Evolutionary conservation across 257 asterid species (phyloP), one percentile per base, ranked within the genome.

Genomic region (Salvia rosmarinus): DNA sequence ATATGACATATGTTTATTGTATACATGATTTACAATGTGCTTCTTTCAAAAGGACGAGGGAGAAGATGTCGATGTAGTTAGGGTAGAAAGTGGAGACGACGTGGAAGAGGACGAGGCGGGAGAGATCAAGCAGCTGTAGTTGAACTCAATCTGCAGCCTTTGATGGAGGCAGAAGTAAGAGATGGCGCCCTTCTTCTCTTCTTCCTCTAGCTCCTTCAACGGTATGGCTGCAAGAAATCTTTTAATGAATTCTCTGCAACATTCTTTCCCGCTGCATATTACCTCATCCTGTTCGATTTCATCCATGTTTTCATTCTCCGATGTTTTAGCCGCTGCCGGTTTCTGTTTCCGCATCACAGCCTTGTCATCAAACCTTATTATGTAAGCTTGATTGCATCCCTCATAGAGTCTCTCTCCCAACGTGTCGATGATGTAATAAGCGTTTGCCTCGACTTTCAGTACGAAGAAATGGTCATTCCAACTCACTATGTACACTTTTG

Each of bases 401-500:
- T 86, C 95, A 34, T 25, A 78, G 3, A 88, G 85, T 79, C 96
- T 78, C 78, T 83, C 95, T 1, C 96, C 96, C 72, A 90, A 82
- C 0, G 95, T 85, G 72, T 90, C 92, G 28, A 90, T 82, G 64
- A 88, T 82, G 78, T 86, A 85, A 49, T 81, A 84, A 28, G 88
- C 83, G 12, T 85, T 34, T 0, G 47, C 62, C 71, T 90, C 95
- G 12, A 67, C 84, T 64, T 88, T 90, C 83, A 90, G 51, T 72
- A 88, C 90, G 60, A 88, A 86, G 82, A 90, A 86, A 83, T 90
- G 96, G 54, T 89, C 95, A 9, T 89, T 84, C 96, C 96, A 89
- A 12, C 96, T 87, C 17, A 89, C 85, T n/a, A 85, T 81, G 81
- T 90, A 90, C 9, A 88, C 58, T 49, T 85, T 76, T 2, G 86